Base-by-base conservation (phyloP, 2,329 filamentous ascomycete genomes). In the Aureobasidium sp. region DNA sequence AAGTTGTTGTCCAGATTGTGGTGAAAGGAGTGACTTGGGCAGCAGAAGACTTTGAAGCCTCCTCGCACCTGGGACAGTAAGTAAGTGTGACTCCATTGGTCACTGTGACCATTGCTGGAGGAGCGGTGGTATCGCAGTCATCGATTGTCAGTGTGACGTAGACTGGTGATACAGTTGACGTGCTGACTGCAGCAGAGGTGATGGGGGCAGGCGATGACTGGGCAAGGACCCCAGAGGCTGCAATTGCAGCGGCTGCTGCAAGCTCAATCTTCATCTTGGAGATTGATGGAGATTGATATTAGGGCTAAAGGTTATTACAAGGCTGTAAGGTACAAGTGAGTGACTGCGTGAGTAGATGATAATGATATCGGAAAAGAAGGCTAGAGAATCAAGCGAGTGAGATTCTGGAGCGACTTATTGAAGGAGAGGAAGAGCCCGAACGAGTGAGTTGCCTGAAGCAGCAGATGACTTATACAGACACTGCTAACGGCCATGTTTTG, bases 1-100 rank as follows among this genome's bases (percentile, higher is more conserved):
- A 74, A 27, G 66, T 68, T 7, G 72, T 75, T 11, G 72, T 74
- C 71, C 74, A 74, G 62, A 70, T 65, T 36, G 73, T 74, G 31
- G 69, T 72, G 67, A 71, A 69, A 48, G 62, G 48, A 36, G 61
- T 42, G 29, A 45, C 47, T 47, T 51, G 29, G 3, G 64, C 22
- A 7, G 65, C 27, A 11, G 61, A 31, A n/a, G 64, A 37, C 15
- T 37, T 44, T 25, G 62, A 36, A 7, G 53, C 61, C 14, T 63
- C 57, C 45, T 69, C 63, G 65, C 73, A 75, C 59, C 69, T 66
- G 20, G 72, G 72, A 64, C 73, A 75, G 68, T 71, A 72, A 8
- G 73, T 75, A 45, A 73, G 68, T 7, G 72, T 75, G 20, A 70
- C 64, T 36, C 70, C 70, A 12, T 71, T 65, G 15, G 71, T 73